Conservation (phyloP, 2,329 filamentous ascomycete genomes). For the Xylaria sp. region DNA sequence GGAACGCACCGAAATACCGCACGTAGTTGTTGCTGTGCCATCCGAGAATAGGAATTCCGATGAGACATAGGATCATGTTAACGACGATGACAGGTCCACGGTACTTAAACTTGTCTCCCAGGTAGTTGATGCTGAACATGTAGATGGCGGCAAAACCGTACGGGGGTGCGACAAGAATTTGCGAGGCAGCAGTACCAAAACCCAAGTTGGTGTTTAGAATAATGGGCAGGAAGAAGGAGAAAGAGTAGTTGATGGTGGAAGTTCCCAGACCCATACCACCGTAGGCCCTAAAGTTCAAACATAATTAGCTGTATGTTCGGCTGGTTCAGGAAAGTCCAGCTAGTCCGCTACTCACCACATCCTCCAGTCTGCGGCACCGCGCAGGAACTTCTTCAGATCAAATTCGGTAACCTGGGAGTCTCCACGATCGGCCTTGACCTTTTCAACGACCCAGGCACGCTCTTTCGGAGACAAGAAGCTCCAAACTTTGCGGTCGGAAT, state of each 20-base stretch:
- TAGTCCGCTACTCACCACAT: constrained; percentile 52
- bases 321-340: not conserved
- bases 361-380: constrained; percentile 55
- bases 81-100: constrained; percentile 74
- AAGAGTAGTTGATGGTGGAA: constrained; percentile 78
- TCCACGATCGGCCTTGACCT: constrained; percentile 58
- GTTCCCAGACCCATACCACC: constrained; percentile 71
- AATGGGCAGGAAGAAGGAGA: constrained; percentile 83
- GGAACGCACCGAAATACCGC: constrained; percentile 80
- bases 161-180: constrained; percentile 78
- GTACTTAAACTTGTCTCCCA: constrained; percentile 73
- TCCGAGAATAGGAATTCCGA: constrained; percentile 79
- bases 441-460: constrained; percentile 51
- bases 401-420: constrained; percentile 62
- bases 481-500: constrained; percentile 54
- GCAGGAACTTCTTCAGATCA: constrained; percentile 52
- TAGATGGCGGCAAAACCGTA: constrained; percentile 73
- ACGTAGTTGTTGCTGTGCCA: constrained; percentile 67
- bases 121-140: constrained; percentile 69
- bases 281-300: constrained; percentile 62
- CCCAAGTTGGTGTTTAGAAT: constrained; percentile 75
- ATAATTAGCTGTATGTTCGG: constrained; percentile 60
- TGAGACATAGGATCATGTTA: constrained; percentile 73
- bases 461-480: constrained; percentile 57
- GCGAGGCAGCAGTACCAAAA: constrained; percentile 71